phyloP scores from a whole-genome alignment of 352 stramenopile species.

The Phytophthora megakarya region DNA sequence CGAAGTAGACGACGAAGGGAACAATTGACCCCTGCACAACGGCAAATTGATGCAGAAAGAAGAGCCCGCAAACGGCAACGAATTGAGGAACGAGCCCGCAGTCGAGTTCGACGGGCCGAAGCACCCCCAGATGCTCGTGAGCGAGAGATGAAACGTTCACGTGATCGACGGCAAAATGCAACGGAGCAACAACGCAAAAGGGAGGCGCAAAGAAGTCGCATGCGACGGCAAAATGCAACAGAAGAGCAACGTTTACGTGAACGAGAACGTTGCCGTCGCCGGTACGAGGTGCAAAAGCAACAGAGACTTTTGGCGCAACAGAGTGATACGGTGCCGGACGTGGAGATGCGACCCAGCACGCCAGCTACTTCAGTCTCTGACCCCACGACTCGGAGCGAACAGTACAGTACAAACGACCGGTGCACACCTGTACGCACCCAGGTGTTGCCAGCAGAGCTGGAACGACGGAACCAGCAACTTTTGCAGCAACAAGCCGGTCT shows the following conservation, averaged over 20 bases:
- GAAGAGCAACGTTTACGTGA: constrained; percentile 66
- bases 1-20: constrained; percentile 67
- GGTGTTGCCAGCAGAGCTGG: constrained; percentile 27
- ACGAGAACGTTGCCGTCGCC: constrained; percentile 65
- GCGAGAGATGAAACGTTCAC: constrained; percentile 63
- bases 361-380: constrained; percentile 9
- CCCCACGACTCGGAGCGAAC: not conserved
- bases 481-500: constrained; percentile 34
- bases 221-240: constrained; percentile 59
- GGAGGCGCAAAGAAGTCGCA: constrained; percentile 65
- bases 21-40: constrained; percentile 63
- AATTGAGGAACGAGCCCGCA: constrained; percentile 53
- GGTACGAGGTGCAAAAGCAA: constrained; percentile 69
- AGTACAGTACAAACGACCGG: constrained; percentile 4
- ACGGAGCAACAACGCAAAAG: constrained; percentile 66
- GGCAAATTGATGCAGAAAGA: constrained; percentile 68
- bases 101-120: constrained; percentile 52
- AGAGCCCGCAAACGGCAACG: constrained; percentile 63
- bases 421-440: constrained; percentile 8
- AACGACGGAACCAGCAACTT: constrained; percentile 29
- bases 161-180: constrained; percentile 62
- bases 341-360: not conserved
- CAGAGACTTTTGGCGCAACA: constrained; percentile 30
- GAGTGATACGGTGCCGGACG: not conserved
- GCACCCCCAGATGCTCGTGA: constrained; percentile 46